Base-by-base conservation (phyloP, 1,284 basidiomycete species). In the Malassezia caprae region DNA sequence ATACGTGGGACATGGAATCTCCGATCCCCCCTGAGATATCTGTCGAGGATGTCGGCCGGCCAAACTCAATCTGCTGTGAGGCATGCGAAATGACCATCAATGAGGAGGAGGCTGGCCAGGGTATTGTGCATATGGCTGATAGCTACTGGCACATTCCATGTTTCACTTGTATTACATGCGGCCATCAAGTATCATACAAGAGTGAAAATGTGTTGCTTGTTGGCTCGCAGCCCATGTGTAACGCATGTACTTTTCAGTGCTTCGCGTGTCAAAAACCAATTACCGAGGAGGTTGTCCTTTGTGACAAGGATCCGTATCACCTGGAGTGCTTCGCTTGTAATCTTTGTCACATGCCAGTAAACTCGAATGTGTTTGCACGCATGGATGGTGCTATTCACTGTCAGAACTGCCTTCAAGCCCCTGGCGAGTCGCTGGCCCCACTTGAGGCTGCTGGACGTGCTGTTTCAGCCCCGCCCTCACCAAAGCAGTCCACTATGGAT, bases 161-260 rank as follows among this genome's bases (percentile, higher is more conserved):
- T 44, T 57, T 57, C 26, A 43, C 47, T 4, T 57, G 55, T 27
- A 40, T 57, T 15, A 48, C 44, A 21, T 57, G 55, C 31, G 50
- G 50, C 3, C 43, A 24, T 8, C 35, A 24, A 15, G 55, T 57
- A 13, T 43, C 47, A 12, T 26, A 37, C 24, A 41, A 52, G 23
- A 32, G 42, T n/a, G 55, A 57, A 15, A 52, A 48, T 37, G 55
- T 57, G n/a, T 17, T 57, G 44, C 39, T 57, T 8, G 55, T 57
- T 44, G 55, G 50, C 31, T 31, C 47, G 15, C 49, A 52, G 23
- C 55, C 55, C 19, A 51, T 57, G 49, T 57, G 55, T 27, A 23
- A 24, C 4, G 21, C 23, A 2, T 57, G 55, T 32, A 48, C 45
- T 3, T 52, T 57, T 31, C 17, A 48, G 26, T 57, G 55, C 30